phyloP scores from a whole-genome alignment of 2,329 filamentous ascomycete genomes.

The Ilyonectria destructans region DNA sequence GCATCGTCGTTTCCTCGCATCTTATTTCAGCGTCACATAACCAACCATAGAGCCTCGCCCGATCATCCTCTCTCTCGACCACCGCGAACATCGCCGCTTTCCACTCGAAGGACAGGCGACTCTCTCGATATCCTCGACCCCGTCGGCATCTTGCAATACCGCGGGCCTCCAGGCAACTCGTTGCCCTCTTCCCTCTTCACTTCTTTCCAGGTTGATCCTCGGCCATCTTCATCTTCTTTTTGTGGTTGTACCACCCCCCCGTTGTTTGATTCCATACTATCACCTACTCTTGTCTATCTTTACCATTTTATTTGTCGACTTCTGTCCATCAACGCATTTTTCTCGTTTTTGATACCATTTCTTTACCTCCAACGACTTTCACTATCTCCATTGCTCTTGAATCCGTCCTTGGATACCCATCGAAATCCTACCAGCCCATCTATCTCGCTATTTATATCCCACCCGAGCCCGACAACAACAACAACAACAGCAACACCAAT shows the following conservation, averaged over 20 bases:
- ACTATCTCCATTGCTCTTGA: conserved; percentile 13
- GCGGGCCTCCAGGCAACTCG: conserved; percentile 44
- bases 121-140: conserved; percentile 31
- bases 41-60: conserved; percentile 33
- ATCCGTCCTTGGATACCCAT: conserved; percentile 36
- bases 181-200: conserved; percentile 45
- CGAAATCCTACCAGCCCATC: not conserved
- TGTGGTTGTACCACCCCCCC: conserved; percentile 49
- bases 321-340: conserved; percentile 21
- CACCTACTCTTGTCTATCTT: conserved; percentile 40
- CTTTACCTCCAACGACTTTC: conserved; percentile 14
- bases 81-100: conserved; percentile 4
- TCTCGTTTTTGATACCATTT: conserved; percentile 46
- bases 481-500: not conserved
- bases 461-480: conserved; percentile 1
- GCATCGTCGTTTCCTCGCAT: conserved; percentile 47
- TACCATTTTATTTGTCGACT: conserved; percentile 16
- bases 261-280: conserved; percentile 43
- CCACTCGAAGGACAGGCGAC: conserved; percentile 15
- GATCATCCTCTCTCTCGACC: not conserved
- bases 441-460: not conserved
- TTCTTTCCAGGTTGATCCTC: conserved; percentile 71
- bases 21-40: conserved; percentile 49
- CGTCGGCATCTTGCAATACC: conserved; percentile 47
- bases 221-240: conserved; percentile 58